Percentiles rank a stretch among this genome's conserved stretches.
Evolutionary conservation across 2,329 filamentous ascomycete species (phyloP).

Genomic region (Didymellaceae sp.): DNA sequence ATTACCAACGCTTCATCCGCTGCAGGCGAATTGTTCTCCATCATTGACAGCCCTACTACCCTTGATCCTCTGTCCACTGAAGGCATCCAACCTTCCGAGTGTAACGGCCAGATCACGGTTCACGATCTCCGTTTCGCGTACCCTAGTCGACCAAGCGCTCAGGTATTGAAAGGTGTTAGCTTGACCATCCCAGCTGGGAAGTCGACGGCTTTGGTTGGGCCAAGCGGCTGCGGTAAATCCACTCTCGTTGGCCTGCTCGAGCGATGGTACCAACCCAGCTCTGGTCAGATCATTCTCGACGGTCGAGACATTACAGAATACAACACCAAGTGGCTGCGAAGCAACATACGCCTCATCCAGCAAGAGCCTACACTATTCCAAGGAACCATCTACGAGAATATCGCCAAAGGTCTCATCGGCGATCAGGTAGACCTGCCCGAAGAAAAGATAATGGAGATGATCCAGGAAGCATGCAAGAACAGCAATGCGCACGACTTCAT

Average conservation of each 20-base stretch:
- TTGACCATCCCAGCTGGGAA: conserved; percentile 62
- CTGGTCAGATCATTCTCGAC: conserved; percentile 28
- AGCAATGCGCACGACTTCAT: conserved; percentile 95
- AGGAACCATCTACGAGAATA: conserved; percentile 86
- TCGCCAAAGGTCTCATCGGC: conserved; percentile 76
- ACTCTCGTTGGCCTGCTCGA: conserved; percentile 89
- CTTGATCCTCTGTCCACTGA: conserved; percentile 60
- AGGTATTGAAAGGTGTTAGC: conserved; percentile 55
- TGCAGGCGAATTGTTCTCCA: conserved; percentile 41
- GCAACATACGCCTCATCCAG: conserved; percentile 87
- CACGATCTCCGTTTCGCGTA: conserved; percentile 93
- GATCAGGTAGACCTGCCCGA: conserved; percentile 59
- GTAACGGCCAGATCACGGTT: conserved; percentile 89
- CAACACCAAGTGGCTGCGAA: conserved; percentile 86
- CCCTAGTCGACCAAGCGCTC: conserved; percentile 81
- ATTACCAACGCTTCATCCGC: conserved; percentile 22
- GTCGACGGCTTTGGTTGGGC: conserved; percentile 73
- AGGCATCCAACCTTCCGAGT: conserved; percentile 1
- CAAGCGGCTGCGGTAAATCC: conserved; percentile 81
- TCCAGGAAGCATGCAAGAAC: conserved; percentile 46
- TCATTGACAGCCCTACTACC: conserved; percentile 78
- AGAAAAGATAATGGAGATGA: conserved; percentile 6
- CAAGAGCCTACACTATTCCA: conserved; percentile 91
- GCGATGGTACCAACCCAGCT: conserved; percentile 79
- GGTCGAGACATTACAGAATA: conserved; percentile 71